Conservation (phyloP, 371 early-diverging fungal species). For the Phascolomyces articulosus region DNA sequence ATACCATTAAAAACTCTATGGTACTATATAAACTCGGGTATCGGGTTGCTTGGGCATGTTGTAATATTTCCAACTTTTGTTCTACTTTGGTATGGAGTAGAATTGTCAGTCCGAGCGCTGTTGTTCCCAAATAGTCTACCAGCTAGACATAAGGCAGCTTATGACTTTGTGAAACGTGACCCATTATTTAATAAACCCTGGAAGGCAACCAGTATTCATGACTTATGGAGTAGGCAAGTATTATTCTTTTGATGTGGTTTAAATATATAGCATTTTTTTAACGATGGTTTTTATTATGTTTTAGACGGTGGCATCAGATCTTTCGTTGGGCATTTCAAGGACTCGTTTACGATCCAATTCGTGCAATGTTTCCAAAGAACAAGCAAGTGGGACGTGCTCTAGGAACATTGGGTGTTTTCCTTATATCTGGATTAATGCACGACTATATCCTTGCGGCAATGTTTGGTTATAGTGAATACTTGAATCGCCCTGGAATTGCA, state of each 20-base stretch:
- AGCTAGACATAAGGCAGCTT: not conserved
- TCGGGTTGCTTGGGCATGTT: constrained; percentile 28
- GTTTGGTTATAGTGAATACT: constrained; percentile 19
- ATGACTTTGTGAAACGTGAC: constrained; percentile 22
- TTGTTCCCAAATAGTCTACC: not conserved
- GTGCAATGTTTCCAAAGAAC: constrained; percentile 15
- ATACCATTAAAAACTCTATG: not conserved
- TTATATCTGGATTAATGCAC: constrained; percentile 38
- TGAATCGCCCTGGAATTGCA: constrained; percentile 15
- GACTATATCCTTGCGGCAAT: constrained; percentile 38
- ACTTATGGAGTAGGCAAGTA: constrained; percentile 29
- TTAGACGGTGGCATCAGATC: constrained; percentile 39
- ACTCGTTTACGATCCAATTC: constrained; percentile 28
- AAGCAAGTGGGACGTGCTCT: constrained; percentile 17
- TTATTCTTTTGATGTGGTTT: not conserved
- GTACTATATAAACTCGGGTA: constrained; percentile 27
- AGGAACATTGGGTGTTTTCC: constrained; percentile 32
- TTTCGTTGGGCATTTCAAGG: constrained; percentile 33
- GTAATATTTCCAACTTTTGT: constrained; percentile 21
- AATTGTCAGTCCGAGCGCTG: not conserved
- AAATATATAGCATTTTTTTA: not conserved
- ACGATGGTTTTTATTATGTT: not conserved
- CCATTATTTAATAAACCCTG: constrained; percentile 35
- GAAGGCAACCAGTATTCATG: constrained; percentile 27
- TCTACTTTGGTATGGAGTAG: constrained; percentile 14